Conservation (phyloP, 2,329 filamentous ascomycete species). For the Trichoderma cornu-damae region DNA sequence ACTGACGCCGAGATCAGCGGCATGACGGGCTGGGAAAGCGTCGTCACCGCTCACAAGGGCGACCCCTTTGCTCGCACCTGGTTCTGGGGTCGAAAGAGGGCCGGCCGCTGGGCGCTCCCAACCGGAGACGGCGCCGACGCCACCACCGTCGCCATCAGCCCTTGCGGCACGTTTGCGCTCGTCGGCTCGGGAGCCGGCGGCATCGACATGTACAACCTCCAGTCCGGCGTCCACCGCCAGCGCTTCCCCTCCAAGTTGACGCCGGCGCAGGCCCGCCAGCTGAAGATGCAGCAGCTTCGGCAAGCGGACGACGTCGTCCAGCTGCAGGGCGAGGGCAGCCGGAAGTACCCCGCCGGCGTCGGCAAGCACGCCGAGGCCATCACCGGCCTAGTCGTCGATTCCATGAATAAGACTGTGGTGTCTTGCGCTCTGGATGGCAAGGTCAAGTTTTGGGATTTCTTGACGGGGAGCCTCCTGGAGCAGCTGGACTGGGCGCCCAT, state of each 20-base stretch:
- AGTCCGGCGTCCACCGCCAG: slow-evolving; percentile 84
- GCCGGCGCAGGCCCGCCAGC: slow-evolving; percentile 69
- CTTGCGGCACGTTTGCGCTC: slow-evolving; percentile 89
- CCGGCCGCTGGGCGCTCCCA: slow-evolving; percentile 87
- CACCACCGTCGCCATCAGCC: slow-evolving; percentile 78
- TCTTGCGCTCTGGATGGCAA: slow-evolving; percentile 88
- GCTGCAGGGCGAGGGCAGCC: slow-evolving; percentile 43
- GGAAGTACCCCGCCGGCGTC: slow-evolving; percentile 45
- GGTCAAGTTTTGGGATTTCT: slow-evolving; percentile 96
- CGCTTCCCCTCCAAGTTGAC: slow-evolving; percentile 78
- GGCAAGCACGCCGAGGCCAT: slow-evolving; percentile 77
- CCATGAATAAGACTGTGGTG: slow-evolving; percentile 78
- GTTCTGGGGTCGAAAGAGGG: slow-evolving; percentile 95
- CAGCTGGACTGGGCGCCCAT: slow-evolving; percentile 78
- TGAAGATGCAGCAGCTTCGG: slow-evolving; percentile 60
- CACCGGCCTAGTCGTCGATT: slow-evolving; percentile 82
- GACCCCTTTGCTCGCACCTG: slow-evolving; percentile 86
- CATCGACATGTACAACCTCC: slow-evolving; percentile 94
- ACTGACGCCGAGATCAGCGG: slow-evolving; percentile 66
- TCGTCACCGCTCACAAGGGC: slow-evolving; percentile 84
- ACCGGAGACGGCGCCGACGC: slow-evolving; percentile 81
- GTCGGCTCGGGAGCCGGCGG: slow-evolving; percentile 78
- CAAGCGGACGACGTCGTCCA: slow-evolving; percentile 54
- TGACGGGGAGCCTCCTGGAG: slow-evolving; percentile 71
- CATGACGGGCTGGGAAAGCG: slow-evolving; percentile 92